Evolutionary conservation across 2,329 filamentous ascomycete species (phyloP).

Genomic region (Mollisia scopiformis): DNA sequence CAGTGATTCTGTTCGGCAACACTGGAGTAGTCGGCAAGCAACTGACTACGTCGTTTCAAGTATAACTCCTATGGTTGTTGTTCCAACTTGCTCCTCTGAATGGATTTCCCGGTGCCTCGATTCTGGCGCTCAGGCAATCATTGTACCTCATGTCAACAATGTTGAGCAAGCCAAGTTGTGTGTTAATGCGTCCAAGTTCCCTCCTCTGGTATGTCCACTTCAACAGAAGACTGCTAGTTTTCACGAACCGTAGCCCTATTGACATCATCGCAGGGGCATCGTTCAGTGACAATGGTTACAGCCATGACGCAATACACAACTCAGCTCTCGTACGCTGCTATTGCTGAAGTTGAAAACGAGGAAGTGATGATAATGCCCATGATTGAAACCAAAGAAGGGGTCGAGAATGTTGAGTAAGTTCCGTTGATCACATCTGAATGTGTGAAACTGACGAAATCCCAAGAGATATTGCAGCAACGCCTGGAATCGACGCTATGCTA

Average conservation of each 20-base stretch:
- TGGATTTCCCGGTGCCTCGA: background rate
- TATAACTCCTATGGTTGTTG: background rate
- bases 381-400: background rate
- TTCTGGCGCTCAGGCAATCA: background rate
- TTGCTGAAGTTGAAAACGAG: background rate
- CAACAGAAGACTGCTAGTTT: too few relatives aligned
- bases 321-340: background rate
- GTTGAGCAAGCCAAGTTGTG: constrained; percentile 1
- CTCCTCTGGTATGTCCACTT: too few relatives aligned
- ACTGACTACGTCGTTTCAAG: background rate
- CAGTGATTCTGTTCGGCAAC: background rate
- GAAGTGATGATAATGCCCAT: constrained; percentile 2
- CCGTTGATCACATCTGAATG: background rate
- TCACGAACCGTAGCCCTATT: too few relatives aligned
- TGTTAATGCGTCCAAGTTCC: background rate
- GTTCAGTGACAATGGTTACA: background rate
- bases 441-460: background rate
- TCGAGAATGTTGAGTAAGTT: background rate
- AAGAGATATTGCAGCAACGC: background rate
- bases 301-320: background rate
- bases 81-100: background rate
- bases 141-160: background rate
- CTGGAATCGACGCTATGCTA: background rate
- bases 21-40: background rate
- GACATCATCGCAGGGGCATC: background rate